A percentile compares a stretch with the other conserved stretches of the same genome.
Conservation (phyloP, 2,329 filamentous ascomycete species). For the Stachybotrys chartarum region DNA sequence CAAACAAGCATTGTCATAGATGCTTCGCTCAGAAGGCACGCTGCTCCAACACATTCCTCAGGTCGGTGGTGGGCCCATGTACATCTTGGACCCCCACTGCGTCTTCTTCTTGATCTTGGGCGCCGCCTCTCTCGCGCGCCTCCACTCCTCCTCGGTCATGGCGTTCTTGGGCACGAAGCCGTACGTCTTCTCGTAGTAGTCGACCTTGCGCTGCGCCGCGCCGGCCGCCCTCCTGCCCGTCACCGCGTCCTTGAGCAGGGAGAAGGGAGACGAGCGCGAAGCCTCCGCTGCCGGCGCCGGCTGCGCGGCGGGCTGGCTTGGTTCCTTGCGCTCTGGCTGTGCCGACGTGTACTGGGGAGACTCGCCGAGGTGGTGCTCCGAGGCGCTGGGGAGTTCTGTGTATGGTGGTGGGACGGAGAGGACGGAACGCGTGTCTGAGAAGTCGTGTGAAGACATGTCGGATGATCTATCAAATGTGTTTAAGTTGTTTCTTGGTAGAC, state of each 20-base stretch:
- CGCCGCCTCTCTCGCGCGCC: constrained; percentile 2
- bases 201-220: constrained; percentile 5
- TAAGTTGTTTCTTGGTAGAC: too few species aligned
- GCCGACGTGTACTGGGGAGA: background rate
- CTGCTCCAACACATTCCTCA: too few species aligned
- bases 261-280: background rate
- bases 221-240: background rate
- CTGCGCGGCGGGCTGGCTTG: background rate
- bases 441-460: background rate
- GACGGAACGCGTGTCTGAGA: background rate
- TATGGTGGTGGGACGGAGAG: background rate
- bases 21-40: too few species aligned
- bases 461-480: background rate
- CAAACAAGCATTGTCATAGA: too few species aligned
- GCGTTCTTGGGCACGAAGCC: constrained; percentile 12
- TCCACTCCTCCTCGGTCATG: constrained; percentile 10
- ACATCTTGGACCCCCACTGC: background rate
- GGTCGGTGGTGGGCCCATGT: background rate
- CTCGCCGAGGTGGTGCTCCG: background rate
- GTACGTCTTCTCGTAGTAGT: constrained; percentile 9
- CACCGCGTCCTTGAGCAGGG: background rate
- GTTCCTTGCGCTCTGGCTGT: background rate
- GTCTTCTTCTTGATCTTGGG: constrained; percentile 5
- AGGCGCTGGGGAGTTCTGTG: background rate
- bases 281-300: background rate